phyloP scores from a whole-genome alignment of 2,329 filamentous ascomycete species.

The Eutypella sp. region DNA sequence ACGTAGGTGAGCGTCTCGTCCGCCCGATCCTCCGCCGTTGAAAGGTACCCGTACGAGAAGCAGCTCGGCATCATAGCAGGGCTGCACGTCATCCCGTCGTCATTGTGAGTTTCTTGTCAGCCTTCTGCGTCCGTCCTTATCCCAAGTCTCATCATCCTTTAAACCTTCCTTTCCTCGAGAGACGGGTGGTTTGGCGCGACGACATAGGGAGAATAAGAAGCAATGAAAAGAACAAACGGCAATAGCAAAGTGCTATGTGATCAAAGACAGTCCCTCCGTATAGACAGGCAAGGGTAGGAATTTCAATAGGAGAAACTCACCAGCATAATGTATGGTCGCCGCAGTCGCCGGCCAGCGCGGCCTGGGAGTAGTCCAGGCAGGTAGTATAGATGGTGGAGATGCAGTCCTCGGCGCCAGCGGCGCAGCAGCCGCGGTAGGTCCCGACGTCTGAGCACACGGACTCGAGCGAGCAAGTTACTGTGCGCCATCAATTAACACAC shows the following conservation, averaged over 20 bases:
- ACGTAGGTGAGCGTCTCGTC: constrained; percentile 20
- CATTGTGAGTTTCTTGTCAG: background rate
- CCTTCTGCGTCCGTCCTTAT: background rate
- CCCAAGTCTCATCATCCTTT: background rate
- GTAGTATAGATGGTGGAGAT: constrained; percentile 21
- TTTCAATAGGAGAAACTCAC: constrained; percentile 14
- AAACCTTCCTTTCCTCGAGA: too few relatives aligned
- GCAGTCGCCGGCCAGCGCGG: constrained; percentile 13
- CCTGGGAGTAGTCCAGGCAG: constrained; percentile 18
- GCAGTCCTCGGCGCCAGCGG: constrained; percentile 16
- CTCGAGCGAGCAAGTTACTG: constrained; percentile 24
- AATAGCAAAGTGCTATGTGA: background rate
- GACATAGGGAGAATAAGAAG: too few relatives aligned
- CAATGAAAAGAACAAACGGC: background rate
- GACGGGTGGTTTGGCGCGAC: too few relatives aligned
- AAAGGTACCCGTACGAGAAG: constrained; percentile 20
- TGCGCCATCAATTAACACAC: background rate
- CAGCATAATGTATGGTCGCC: constrained; percentile 24
- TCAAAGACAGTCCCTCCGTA: too few relatives aligned
- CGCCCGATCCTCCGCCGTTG: constrained; percentile 11
- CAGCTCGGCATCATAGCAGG: constrained; percentile 17
- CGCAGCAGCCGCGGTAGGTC: constrained; percentile 23
- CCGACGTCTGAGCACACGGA: constrained; percentile 23
- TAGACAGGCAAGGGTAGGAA: background rate
- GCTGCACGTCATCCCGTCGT: constrained; percentile 5